Conservation (phyloP, 192 early-diverging fungal species). For the Coemansia sp. region DNA sequence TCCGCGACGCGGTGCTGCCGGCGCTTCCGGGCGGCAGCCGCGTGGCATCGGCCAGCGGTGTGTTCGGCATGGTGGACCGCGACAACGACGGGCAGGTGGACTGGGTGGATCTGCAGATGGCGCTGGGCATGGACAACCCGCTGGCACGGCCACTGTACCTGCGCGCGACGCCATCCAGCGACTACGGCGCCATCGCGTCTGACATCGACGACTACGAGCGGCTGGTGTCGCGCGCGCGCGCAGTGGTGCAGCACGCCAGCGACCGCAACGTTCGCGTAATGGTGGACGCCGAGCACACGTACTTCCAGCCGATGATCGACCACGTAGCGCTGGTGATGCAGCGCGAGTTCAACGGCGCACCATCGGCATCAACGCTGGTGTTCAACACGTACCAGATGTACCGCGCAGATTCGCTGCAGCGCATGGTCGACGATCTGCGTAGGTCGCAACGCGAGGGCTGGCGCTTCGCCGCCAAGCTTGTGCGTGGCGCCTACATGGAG, state of each 20-base stretch:
- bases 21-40: slow-evolving; percentile 32
- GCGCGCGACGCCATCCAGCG: slow-evolving; percentile 17
- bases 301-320: slow-evolving; percentile 93
- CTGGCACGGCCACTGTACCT: slow-evolving; percentile 55
- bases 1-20: slow-evolving; percentile 39
- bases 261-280: slow-evolving; percentile 69
- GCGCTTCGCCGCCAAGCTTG: slow-evolving; percentile 82
- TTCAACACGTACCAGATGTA: slow-evolving; percentile 99
- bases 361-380: slow-evolving; percentile 60
- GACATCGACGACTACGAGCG: slow-evolving; percentile 74
- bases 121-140: slow-evolving; percentile 65
- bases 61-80: slow-evolving; percentile 53
- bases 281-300: slow-evolving; percentile 92
- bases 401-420: slow-evolving; percentile 62
- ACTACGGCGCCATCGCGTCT: slow-evolving; percentile 47
- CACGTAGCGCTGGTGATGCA: slow-evolving; percentile 71
- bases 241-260: slow-evolving; percentile 64
- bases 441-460: slow-evolving; percentile 70
- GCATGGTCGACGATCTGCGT: slow-evolving; percentile 67
- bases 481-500: slow-evolving; percentile 85
- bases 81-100: slow-evolving; percentile 61
- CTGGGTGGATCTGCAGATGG: slow-evolving; percentile 64
- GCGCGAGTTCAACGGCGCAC: slow-evolving; percentile 65
- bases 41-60: slow-evolving; percentile 34
- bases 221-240: slow-evolving; percentile 68